Evolutionary conservation across 805 yeast species (phyloP).

Genomic region (Debaryomyces castellii): DNA sequence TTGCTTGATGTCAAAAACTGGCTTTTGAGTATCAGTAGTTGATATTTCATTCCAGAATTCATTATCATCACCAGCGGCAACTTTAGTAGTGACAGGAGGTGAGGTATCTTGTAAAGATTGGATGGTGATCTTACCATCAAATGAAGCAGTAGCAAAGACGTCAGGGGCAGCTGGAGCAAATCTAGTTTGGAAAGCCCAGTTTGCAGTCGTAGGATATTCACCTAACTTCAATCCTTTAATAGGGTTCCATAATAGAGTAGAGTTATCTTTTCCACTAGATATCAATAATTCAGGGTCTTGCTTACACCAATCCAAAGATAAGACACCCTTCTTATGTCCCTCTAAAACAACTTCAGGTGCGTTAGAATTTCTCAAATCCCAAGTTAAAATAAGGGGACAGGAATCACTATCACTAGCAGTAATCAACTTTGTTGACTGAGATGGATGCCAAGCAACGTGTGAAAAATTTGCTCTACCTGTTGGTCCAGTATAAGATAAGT

Average conservation of each 20-base stretch:
- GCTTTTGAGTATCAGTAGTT: constrained; percentile 66
- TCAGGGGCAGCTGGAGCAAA: constrained; percentile 92
- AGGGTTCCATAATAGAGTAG: constrained; percentile 91
- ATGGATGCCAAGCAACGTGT: constrained; percentile 93
- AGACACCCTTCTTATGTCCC: constrained; percentile 86
- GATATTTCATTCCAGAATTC: constrained; percentile 87
- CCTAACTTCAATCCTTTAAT: constrained; percentile 68
- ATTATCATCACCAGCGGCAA: constrained; percentile 52
- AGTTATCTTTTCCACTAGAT: constrained; percentile 91
- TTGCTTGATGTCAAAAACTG: constrained; percentile 67
- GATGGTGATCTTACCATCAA: constrained; percentile 76
- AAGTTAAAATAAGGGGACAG: constrained; percentile 76
- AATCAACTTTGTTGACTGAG: constrained; percentile 76
- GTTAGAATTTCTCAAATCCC: constrained; percentile 94
- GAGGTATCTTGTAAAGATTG: constrained; percentile 89
- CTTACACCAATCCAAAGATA: constrained; percentile 91
- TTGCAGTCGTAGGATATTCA: constrained; percentile 86
- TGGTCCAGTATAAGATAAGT: constrained; percentile 67
- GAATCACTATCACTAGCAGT: constrained; percentile 85
- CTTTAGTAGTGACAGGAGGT: constrained; percentile 49
- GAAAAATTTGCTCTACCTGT: constrained; percentile 64
- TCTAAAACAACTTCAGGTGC: constrained; percentile 76
- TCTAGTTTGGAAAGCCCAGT: constrained; percentile 88
- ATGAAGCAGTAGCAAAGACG: constrained; percentile 82
- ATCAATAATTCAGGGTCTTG: constrained; percentile 76